Evolutionary conservation across 768 basidiomycete genomes (phyloP).

Genomic region (Hortiboletus flavorubellus): DNA sequence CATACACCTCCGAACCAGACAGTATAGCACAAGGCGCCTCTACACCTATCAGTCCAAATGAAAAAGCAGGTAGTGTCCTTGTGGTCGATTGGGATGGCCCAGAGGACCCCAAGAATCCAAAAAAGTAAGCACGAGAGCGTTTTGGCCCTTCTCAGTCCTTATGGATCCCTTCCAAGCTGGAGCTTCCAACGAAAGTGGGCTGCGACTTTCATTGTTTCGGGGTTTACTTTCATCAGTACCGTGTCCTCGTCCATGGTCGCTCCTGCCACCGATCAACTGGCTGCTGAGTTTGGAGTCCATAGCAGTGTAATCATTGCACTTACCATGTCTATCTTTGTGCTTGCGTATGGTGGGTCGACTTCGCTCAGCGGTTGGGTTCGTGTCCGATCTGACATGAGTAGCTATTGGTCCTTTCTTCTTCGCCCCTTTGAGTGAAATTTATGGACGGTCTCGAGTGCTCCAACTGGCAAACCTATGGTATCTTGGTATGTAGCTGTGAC

Average conservation of each 20-base stretch:
- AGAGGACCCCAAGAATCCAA: constrained; percentile 55
- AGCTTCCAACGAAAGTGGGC: constrained; percentile 57
- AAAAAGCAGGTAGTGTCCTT: not conserved
- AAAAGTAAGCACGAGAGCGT: constrained; percentile 40
- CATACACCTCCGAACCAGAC: too few species aligned
- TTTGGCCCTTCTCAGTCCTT: not conserved
- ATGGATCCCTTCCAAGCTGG: constrained; percentile 44
- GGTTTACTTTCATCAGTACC: constrained; percentile 65
- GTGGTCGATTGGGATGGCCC: constrained; percentile 66
- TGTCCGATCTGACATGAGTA: not conserved
- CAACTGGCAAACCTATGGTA: constrained; percentile 66
- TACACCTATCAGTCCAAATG: not conserved
- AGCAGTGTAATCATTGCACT: constrained; percentile 48
- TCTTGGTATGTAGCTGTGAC: constrained; percentile 40
- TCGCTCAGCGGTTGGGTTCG: not conserved
- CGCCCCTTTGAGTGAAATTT: constrained; percentile 71
- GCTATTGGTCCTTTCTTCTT: constrained; percentile 36
- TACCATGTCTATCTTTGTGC: constrained; percentile 56
- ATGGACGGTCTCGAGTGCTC: constrained; percentile 58
- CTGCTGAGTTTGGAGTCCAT: constrained; percentile 51
- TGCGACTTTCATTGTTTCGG: constrained; percentile 59
- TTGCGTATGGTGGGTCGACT: constrained; percentile 51
- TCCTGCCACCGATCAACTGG: constrained; percentile 54
- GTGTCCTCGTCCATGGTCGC: constrained; percentile 75
- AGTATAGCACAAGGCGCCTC: not conserved